Evolutionary conservation across 1,284 basidiomycete species (phyloP).

Genomic region (Apiotrichum domesticum): DNA sequence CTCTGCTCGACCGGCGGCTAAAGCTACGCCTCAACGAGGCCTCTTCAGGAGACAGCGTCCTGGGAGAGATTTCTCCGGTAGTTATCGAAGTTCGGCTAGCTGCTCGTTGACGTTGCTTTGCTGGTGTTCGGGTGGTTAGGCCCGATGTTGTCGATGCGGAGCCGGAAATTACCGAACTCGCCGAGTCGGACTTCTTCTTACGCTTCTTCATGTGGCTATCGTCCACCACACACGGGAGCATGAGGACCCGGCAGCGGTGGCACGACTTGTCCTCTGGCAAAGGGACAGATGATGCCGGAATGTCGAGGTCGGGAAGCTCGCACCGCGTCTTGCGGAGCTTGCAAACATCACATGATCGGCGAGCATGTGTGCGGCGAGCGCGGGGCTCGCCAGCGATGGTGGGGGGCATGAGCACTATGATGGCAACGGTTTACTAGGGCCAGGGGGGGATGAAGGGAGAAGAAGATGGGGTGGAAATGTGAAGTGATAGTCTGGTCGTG

Average conservation of each 20-base stretch:
- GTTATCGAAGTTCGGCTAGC: neutral
- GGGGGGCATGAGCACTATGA: neutral
- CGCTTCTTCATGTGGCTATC: constrained; percentile 30
- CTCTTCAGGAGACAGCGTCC: neutral
- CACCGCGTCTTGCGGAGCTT: constrained; percentile 44
- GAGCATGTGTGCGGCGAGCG: constrained; percentile 40
- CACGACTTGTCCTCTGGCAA: constrained; percentile 36
- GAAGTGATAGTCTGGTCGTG: no score
- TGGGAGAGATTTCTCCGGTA: neutral
- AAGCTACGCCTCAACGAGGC: neutral
- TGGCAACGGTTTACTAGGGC: neutral
- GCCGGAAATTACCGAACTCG: neutral
- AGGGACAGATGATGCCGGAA: constrained; percentile 29
- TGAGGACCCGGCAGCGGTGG: constrained; percentile 39
- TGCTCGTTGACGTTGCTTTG: neutral
- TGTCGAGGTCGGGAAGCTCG: constrained; percentile 42
- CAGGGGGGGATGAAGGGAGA: neutral
- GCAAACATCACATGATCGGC: constrained; percentile 41
- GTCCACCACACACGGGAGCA: constrained; percentile 40
- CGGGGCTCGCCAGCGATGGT: constrained; percentile 11
- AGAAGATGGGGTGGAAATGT: no score
- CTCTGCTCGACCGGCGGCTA: neutral
- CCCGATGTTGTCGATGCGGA: neutral
- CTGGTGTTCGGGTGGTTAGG: neutral
- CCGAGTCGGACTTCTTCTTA: constrained; percentile 13